phyloP scores from a whole-genome alignment of 257 asterid species.

The Anisodus tanguticus region DNA sequence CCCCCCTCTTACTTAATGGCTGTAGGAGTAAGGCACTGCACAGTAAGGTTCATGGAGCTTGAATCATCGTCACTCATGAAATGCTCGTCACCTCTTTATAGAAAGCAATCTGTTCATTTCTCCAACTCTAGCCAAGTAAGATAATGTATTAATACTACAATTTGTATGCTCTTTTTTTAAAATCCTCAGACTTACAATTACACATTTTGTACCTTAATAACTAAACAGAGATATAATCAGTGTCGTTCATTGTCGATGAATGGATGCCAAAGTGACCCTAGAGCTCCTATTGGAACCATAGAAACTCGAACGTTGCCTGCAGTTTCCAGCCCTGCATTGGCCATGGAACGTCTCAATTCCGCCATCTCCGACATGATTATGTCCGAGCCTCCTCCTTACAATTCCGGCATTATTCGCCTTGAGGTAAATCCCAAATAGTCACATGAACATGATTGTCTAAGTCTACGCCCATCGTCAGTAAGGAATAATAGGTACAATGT shows the following conservation, averaged over 20 bases:
- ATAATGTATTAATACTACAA: background rate
- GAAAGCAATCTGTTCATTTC: constrained; percentile 51
- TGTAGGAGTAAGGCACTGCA: constrained; percentile 39
- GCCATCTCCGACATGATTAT: constrained; percentile 59
- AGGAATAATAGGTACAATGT: no score
- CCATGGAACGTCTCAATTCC: constrained; percentile 65
- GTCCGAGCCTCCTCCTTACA: constrained; percentile 41
- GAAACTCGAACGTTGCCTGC: constrained; percentile 68
- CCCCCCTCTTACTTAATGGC: constrained; percentile 40
- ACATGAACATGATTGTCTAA: background rate
- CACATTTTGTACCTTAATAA: background rate
- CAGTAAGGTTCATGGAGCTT: constrained; percentile 50
- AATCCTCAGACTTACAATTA: background rate
- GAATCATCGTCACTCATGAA: constrained; percentile 42
- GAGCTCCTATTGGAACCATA: constrained; percentile 60
- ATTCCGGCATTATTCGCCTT: constrained; percentile 80
- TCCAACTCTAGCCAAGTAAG: constrained; percentile 27
- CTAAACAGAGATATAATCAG: constrained; percentile 51
- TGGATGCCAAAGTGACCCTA: constrained; percentile 66
- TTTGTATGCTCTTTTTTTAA: background rate
- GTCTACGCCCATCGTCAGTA: no score
- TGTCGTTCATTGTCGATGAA: constrained; percentile 63
- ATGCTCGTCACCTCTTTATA: constrained; percentile 43
- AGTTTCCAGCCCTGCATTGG: constrained; percentile 54
- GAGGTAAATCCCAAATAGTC: constrained; percentile 50